Base-by-base conservation (phyloP, 306 rosid species). In the Ziziphus jujuba region DNA sequence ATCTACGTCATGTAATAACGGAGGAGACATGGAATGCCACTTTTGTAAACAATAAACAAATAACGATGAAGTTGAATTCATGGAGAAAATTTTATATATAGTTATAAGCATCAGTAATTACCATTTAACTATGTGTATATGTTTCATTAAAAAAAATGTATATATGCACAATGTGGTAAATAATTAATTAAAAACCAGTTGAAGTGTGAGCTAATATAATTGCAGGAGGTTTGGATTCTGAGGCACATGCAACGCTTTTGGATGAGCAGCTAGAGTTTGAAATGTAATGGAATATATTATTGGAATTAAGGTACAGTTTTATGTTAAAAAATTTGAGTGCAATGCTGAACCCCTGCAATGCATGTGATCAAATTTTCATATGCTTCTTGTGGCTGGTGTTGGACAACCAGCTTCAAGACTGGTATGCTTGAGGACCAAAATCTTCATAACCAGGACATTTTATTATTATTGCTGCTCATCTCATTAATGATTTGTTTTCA, bases 291-390 rank as follows among this genome's bases (percentile, higher is more conserved):
- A 28, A 53, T 53, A 19, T 48, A 58, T 31, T 13, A 38, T 67
- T 45, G 9, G 23, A 56, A 60, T 57, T 63, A 47, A 56, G 59
- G 40, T 57, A 34, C 61, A 65, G 48, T 49, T 71, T 23, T 59
- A 66, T 78, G 68, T 76, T 62, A 49, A 72, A 74, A 56, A 61
- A 49, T 45, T 49, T 40, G 22, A 59, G 58, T 28, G 52, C 52
- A 47, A 38, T 54, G 75, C 65, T 75, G 59, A 77, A 57, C 55
- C 69, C 55, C n/a, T n/a, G n/a, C n/a, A n/a, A n/a, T 63, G 57
- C 90, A 84, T 84, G 88, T 84, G 88, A 71, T n/a, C 15, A 64
- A 82, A 68, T 73, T 76, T 17, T 63, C 15, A 43, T 53, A 53
- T 38, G 65, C 75, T 72, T 61, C 67, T 65, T 75, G 43, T 66